Conservation (phyloP, 2,329 filamentous ascomycete genomes). For the Arthrinium puccinioides region DNA sequence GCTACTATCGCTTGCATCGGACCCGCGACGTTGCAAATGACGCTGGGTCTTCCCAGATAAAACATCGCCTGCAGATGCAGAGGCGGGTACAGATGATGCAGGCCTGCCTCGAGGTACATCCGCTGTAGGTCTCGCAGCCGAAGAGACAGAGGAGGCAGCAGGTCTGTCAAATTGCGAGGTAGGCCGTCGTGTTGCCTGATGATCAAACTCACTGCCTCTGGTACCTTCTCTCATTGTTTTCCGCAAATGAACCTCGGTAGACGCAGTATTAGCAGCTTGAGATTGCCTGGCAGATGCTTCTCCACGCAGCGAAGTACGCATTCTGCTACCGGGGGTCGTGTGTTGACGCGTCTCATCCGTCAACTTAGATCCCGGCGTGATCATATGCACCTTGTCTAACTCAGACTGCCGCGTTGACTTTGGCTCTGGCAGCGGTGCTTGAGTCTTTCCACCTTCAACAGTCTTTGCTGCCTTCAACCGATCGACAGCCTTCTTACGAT, state of each 20-base stretch:
- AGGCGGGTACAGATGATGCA: conserved; percentile 4
- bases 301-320: conserved; percentile 42
- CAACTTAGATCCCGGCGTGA: conserved; percentile 19
- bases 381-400: conserved; percentile 11
- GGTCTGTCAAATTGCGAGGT: conserved; percentile 6
- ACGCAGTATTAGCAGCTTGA: conserved; percentile 4
- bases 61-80: conserved; percentile 6
- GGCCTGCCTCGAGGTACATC: conserved; percentile 5
- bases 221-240: conserved; percentile 18
- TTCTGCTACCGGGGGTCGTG: conserved; percentile 13
- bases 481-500: conserved; percentile 32
- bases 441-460: conserved; percentile 5
- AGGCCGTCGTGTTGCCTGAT: conserved; percentile 4
- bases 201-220: conserved; percentile 4
- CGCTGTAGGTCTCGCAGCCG: conserved; percentile 1
- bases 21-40: conserved; percentile 43
- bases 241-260: conserved; percentile 14
- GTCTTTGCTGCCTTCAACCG: conserved; percentile 16
- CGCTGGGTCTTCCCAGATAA: conserved; percentile 13
- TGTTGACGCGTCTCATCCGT: conserved; percentile 12
- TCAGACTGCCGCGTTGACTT: conserved; percentile 10
- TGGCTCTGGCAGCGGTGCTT: conserved; percentile 15
- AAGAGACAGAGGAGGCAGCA: too few relatives aligned
- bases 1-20: conserved; percentile 71
- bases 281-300: conserved; percentile 15